Evolutionary conservation across 1,284 basidiomycete species (phyloP).

Genomic region (Cystobasidium sp.): DNA sequence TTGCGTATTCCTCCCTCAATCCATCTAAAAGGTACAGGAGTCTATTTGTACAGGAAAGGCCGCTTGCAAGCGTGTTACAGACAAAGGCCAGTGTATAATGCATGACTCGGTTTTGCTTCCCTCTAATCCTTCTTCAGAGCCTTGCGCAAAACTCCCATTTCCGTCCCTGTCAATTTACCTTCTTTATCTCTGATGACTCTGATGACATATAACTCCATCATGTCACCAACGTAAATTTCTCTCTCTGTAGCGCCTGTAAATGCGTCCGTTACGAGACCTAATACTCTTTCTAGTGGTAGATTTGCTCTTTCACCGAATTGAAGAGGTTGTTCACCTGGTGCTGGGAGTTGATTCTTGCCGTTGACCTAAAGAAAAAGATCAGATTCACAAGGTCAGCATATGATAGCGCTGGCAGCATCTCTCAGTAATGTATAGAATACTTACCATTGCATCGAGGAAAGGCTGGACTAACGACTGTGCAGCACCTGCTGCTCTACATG

Average conservation of each 20-base stretch:
- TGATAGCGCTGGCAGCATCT: not conserved
- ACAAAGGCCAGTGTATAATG: not conserved
- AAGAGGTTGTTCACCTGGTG: constrained; percentile 57
- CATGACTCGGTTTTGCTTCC: not conserved
- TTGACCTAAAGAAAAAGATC: constrained; percentile 69
- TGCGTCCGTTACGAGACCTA: constrained; percentile 86
- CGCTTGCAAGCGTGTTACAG: too few relatives aligned
- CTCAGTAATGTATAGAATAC: not conserved
- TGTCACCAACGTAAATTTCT: constrained; percentile 96
- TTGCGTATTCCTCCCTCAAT: too few relatives aligned
- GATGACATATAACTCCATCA: constrained; percentile 85
- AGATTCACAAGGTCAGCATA: not conserved
- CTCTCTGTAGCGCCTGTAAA: constrained; percentile 92
- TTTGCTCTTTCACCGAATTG: constrained; percentile 68
- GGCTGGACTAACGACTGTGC: constrained; percentile 89
- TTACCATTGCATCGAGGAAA: constrained; percentile 91
- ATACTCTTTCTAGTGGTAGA: constrained; percentile 76
- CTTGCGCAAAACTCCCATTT: constrained; percentile 46
- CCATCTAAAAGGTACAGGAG: too few relatives aligned
- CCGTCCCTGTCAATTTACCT: constrained; percentile 37
- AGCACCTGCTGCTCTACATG: constrained; percentile 89
- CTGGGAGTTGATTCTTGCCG: constrained; percentile 83
- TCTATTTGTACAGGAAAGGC: too few relatives aligned
- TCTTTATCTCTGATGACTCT: constrained; percentile 37
- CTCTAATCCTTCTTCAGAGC: constrained; percentile 48